Percentiles rank a stretch among this genome's conserved stretches.
Conservation (phyloP, 2,329 filamentous ascomycete species). For the Aspergillus phoenicis region DNA sequence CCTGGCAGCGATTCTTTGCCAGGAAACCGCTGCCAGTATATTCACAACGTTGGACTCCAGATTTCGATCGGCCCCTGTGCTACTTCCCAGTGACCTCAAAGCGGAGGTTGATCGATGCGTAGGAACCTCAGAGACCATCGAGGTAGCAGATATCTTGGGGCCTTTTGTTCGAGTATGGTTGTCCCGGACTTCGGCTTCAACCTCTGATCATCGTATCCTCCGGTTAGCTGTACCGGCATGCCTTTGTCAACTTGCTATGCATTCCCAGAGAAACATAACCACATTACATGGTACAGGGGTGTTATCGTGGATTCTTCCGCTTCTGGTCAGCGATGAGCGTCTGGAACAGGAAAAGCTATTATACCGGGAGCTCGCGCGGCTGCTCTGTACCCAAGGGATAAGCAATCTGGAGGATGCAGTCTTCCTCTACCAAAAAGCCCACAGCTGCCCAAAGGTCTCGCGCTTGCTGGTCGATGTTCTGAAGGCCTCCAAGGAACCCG, state of each 20-base stretch:
- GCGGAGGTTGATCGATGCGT: conserved; percentile 40
- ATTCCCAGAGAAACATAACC: conserved; percentile 69
- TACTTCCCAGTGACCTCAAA: conserved; percentile 28
- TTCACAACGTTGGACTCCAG: conserved; percentile 53
- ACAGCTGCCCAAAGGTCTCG: conserved; percentile 55
- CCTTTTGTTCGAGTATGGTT: conserved; percentile 52
- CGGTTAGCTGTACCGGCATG: conserved; percentile 66
- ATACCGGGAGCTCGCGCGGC: conserved; percentile 68
- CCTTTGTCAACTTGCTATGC: conserved; percentile 59
- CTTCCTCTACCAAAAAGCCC: conserved; percentile 66
- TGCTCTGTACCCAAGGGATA: conserved; percentile 73
- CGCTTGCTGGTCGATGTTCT: conserved; percentile 76
- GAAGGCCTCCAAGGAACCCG: conserved; percentile 72
- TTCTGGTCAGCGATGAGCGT: conserved; percentile 62
- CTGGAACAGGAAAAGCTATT: conserved; percentile 59
- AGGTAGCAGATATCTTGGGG: conserved; percentile 44
- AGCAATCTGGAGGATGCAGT: conserved; percentile 81
- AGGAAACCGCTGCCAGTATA: conserved; percentile 71
- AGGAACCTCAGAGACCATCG: conserved; percentile 46
- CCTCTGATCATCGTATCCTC: conserved; percentile 31
- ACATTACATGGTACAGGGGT: conserved; percentile 73
- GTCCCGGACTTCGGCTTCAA: conserved; percentile 61
- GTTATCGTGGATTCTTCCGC: conserved; percentile 65
- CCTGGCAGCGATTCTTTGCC: conserved; percentile 76
- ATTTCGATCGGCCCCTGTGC: conserved; percentile 20